phyloP scores from a whole-genome alignment of 805 yeast genomes.

The Wickerhamomyces canadensis region DNA sequence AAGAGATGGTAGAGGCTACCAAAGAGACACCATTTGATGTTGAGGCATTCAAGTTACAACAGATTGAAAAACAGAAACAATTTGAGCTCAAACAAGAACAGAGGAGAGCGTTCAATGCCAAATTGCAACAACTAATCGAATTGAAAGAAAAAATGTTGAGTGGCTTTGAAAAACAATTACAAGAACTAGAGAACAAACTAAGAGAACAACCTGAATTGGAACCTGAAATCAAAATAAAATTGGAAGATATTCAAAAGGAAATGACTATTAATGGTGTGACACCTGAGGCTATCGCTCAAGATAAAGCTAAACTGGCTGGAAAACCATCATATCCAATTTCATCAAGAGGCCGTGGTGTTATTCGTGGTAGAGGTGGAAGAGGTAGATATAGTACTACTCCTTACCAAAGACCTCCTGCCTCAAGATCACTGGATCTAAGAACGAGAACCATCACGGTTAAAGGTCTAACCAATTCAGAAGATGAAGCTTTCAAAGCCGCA shows the following conservation, averaged over 20 bases:
- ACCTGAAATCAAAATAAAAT: conserved; percentile 7
- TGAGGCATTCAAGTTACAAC: conserved; percentile 32
- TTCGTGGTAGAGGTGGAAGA: conserved; percentile 10
- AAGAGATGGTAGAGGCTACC: not conserved
- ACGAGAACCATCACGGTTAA: conserved; percentile 17
- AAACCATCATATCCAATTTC: not conserved
- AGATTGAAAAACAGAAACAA: conserved; percentile 34
- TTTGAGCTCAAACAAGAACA: conserved; percentile 33
- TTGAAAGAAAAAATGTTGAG: conserved; percentile 30
- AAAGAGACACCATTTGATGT: conserved; percentile 23
- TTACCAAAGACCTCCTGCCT: conserved; percentile 11
- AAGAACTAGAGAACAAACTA: conserved; percentile 12
- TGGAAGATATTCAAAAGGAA: conserved; percentile 11
- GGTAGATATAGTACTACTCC: conserved; percentile 10
- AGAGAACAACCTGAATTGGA: conserved; percentile 14
- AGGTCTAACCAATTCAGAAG: conserved; percentile 11
- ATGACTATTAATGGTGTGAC: conserved; percentile 18
- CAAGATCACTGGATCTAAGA: conserved; percentile 19
- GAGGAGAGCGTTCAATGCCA: conserved; percentile 28
- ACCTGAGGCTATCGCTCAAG: conserved; percentile 17
- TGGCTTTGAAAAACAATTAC: conserved; percentile 27
- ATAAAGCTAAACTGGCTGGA: conserved; percentile 16
- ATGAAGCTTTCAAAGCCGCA: conserved; percentile 11
- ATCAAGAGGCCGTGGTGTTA: conserved; percentile 5
- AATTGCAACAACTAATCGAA: conserved; percentile 27